These are phyloP conservation scores for Plantago coronopus DNA, from an alignment of 305 asterid genomes.

Conservation along the genomic window DNA sequence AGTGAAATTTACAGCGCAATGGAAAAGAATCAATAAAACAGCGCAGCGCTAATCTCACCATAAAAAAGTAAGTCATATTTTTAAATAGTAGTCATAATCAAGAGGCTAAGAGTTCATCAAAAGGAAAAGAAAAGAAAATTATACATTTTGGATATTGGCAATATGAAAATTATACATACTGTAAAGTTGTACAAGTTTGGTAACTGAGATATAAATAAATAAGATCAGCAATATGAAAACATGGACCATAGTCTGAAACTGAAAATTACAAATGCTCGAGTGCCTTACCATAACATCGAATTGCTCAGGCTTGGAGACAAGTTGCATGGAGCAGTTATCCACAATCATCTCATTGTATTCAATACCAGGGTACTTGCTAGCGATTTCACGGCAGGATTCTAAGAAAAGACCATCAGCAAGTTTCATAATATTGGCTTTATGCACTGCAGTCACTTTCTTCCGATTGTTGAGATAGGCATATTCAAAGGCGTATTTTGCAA, in stretches of 20 bases:
- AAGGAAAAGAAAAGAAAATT: too few relatives aligned
- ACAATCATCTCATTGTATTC: conserved; percentile 90
- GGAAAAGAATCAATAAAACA: too few relatives aligned
- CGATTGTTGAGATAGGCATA: conserved; percentile 96
- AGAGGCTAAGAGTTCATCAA: too few relatives aligned
- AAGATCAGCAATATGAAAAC: conserved; percentile 11
- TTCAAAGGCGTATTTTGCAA: conserved; percentile 96
- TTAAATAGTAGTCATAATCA: too few relatives aligned
- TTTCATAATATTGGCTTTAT: conserved; percentile 98
- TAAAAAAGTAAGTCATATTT: too few relatives aligned
- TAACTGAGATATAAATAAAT: background rate
- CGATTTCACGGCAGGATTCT: conserved; percentile 93
- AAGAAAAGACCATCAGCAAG: conserved; percentile 97
- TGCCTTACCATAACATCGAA: conserved; percentile 90
- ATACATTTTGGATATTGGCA: background rate
- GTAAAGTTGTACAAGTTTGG: background rate
- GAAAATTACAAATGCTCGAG: conserved; percentile 4
- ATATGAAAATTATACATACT: too few relatives aligned
- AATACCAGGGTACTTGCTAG: conserved; percentile 84
- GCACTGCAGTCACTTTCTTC: conserved; percentile 95
- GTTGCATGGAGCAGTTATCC: conserved; percentile 99
- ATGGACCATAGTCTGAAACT: background rate
- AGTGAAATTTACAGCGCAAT: too few relatives aligned
- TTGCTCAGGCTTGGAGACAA: conserved; percentile 99
- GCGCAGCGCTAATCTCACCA: too few relatives aligned